Evolutionary conservation across 2,329 filamentous ascomycete genomes (phyloP), one percentile per base, ranked within the genome.

Genomic region (Fusarium nanum): DNA sequence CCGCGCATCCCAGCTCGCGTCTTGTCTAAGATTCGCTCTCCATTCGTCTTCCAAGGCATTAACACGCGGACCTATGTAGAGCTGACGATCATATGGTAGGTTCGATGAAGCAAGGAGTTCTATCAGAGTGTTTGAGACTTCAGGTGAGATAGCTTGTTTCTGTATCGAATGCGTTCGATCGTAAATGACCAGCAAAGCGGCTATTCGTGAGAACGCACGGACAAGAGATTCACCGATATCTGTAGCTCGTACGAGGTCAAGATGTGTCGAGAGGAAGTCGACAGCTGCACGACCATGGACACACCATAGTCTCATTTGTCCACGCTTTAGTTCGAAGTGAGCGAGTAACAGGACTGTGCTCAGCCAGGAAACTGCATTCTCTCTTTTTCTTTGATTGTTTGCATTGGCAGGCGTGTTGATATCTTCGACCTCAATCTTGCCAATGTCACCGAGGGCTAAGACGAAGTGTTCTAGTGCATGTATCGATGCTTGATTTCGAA

Each of bases 391-490:
- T 2, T 30, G 50, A 7, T 49, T 55, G 4, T 52, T 16, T 23
- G 47, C 41, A 12, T 59, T 64, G 7, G 41, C 22, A 5, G 64
- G 65, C 1, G 55, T 60, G 6, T 57, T 34, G 8, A 56, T 56
- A 2, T 60, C 45, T 5, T 52, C 55, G 23, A 69, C 41, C 5
- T 68, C 65, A 0, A 68, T 68, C 7, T 57, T 59, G 1, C 63
- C 58, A 10, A 64, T 56, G 0, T 57, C 64, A 1, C 63, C 60
- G 3, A 71, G 56, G 4, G 68, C 68, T 6, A 55, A 30, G 6
- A 71, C 68, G 9, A 69, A 71, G 14, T 71, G 68, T 14, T 71
- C 64, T 0, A 68, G 40, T 5, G 67, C 67, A 40, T 70, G 67
- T 23, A 70, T 65, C 0, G 60, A 42, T 8, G 62, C 62, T 5